Conservation (phyloP, 352 stramenopile species). For the Phytophthora fragariae region DNA sequence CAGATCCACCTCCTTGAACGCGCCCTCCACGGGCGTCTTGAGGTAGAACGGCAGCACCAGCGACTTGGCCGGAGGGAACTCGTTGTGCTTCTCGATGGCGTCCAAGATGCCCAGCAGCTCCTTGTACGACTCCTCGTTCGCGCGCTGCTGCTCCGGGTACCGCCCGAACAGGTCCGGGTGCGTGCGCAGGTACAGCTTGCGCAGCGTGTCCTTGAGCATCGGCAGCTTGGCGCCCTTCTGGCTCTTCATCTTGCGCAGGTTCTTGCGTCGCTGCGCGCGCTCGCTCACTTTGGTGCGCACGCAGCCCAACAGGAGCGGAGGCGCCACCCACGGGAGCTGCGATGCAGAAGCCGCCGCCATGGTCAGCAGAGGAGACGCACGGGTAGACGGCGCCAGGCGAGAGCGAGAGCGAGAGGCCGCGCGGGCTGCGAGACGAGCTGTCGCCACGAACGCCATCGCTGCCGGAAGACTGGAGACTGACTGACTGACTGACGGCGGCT, state of each 20-base stretch:
- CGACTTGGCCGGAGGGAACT: slow-evolving; percentile 79
- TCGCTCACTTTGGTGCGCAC: slow-evolving; percentile 81
- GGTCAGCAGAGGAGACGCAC: slow-evolving; percentile 21
- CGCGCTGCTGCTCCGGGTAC: slow-evolving; percentile 69
- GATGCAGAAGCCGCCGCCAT: too few relatives aligned
- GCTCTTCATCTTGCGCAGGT: slow-evolving; percentile 84
- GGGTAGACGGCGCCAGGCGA: slow-evolving; percentile 9
- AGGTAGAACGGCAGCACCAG: slow-evolving; percentile 75
- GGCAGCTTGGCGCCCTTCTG: slow-evolving; percentile 58
- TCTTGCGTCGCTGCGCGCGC: slow-evolving; percentile 71
- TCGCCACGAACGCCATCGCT: slow-evolving; percentile 15
- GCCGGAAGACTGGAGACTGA: slow-evolving; percentile 10
- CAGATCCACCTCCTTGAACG: slow-evolving; percentile 77
- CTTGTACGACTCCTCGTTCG: slow-evolving; percentile 83
- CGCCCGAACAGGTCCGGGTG: slow-evolving; percentile 81
- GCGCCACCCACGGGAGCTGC: background rate
- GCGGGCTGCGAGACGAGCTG: slow-evolving; percentile 15
- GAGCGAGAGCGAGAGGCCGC: slow-evolving; percentile 12
- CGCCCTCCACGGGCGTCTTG: slow-evolving; percentile 69
- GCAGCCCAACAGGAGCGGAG: slow-evolving; percentile 40
- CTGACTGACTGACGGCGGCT: background rate
- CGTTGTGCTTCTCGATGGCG: slow-evolving; percentile 81
- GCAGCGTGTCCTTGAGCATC: slow-evolving; percentile 78
- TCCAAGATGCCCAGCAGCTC: slow-evolving; percentile 84
- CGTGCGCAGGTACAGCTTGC: slow-evolving; percentile 85